Evolutionary conservation across 306 rosid genomes (phyloP), one percentile per base, ranked within the genome.

Genomic region (Begonia loranthoides): DNA sequence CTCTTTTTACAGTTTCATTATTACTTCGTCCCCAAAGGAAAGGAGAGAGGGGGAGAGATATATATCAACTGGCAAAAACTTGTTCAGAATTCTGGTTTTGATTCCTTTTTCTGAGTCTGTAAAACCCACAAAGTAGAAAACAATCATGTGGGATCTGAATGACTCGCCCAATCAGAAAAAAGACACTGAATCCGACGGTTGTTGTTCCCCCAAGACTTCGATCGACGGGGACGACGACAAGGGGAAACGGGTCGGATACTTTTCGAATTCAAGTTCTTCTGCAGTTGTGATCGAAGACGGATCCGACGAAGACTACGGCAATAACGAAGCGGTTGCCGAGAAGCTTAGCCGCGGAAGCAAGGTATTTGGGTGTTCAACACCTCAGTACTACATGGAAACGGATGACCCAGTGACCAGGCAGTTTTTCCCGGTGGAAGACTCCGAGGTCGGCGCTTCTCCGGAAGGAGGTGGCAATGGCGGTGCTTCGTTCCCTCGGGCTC

Each of bases 81-180:
- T 43, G 13, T n/a, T 43, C 47, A 3, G 47, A 43, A 43, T 43
- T 43, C 47, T 43, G 13, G n/a, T n/a, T 43, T 43, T 43, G 12
- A 5, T 57, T 36, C 33, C 4, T 14, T 43, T 19, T 13, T 56
- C 24, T 2, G 15, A 41, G 43, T 17, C 61, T 4, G 24, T 57
- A 21, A 12, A 15, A 16, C 36, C 45, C 16, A 15, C 33, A 34
- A 15, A n/a, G 39, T 13, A 45, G 39, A 28, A 17, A n/a, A 57
- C 7, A 3, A 28, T 28, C 36, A 89, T 90, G 97, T 85, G 90
- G 97, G 94, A 90, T 82, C 95, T 90, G 51, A 90, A 85, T 60
- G 97, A 80, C 73, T 79, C 83, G 2, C 97, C 95, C 12, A 81
- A 75, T 73, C 72, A 66, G 66, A 70, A 80, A 46, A 12, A 71